Evolutionary conservation across 2,329 filamentous ascomycete species (phyloP), one percentile per base, ranked within the genome.

Genomic region (Colletotrichum viniferum): DNA sequence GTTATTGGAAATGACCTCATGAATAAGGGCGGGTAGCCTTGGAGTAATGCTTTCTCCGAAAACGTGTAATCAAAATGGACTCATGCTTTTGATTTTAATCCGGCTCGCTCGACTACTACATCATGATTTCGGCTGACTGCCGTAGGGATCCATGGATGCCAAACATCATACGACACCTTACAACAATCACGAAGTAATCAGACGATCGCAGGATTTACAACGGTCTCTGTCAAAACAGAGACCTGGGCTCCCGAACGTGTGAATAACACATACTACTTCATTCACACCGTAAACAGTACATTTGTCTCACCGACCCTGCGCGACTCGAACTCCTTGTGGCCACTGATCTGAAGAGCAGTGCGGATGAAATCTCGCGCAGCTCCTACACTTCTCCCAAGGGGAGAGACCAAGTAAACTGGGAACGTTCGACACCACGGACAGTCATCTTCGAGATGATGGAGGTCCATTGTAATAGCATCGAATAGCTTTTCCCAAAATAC

Each of bases 111-210:
- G 12, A 52, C 10, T 13, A 52, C 2, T 21, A 13, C 18, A 48
- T 7, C 43, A 52, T 21, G 43, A 52, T 21, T 4, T 52, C 43
- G 10, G 43, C 43, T 21, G n/a, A 48, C 5, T 21, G 18, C 38
- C 18, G 9, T n/a, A n/a, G 18, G 18, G 18, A 48, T 48, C 32
- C 13, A 34, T 14, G 13, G 32, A 34, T 34, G 13, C 32, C 14
- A 7, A 52, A 21, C 10, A 24, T 13, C 2, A 52, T 7, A 3
- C 1, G n/a, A 24, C 43, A 52, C 6, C 43, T 18, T n/a, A 21
- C 3, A 21, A 0, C 43, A 5, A 1, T 48, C 18, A 48, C 1
- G 0, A n/a, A 52, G 4, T 0, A 21, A 1, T 1, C 43, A 21
- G 21, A 21, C 10, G 21, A 3, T 21, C 10, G 43, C 43, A 4